phyloP scores from a whole-genome alignment of 1,139 yeast species.

The Geotrichum candidum region DNA sequence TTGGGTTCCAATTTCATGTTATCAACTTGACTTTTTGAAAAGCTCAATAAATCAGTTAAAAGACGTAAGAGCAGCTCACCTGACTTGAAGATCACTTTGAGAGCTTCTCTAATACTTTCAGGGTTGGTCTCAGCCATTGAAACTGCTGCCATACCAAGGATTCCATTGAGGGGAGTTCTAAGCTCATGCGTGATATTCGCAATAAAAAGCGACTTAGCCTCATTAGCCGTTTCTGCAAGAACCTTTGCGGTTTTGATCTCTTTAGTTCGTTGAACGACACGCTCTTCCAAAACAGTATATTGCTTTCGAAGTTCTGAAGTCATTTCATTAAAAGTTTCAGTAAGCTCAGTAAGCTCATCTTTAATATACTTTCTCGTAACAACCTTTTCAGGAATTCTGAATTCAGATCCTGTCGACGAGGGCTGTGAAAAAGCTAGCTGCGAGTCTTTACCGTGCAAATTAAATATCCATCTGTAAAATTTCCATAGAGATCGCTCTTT shows the following conservation, averaged over 20 bases:
- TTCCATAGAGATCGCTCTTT: background rate
- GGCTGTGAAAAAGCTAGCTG: constrained; percentile 7
- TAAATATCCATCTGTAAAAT: background rate
- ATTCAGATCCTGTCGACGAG: constrained; percentile 15
- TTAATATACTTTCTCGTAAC: constrained; percentile 38
- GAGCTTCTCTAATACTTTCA: constrained; percentile 59
- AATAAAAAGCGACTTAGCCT: constrained; percentile 86
- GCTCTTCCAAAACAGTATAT: constrained; percentile 76
- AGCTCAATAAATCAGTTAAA: constrained; percentile 77
- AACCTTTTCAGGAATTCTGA: constrained; percentile 33
- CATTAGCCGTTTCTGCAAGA: constrained; percentile 62
- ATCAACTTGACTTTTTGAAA: constrained; percentile 70
- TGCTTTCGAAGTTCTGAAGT: constrained; percentile 82
- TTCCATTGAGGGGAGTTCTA: constrained; percentile 88
- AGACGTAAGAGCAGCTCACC: constrained; percentile 83
- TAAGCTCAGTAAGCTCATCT: constrained; percentile 84
- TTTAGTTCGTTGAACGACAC: constrained; percentile 78
- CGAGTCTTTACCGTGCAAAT: background rate
- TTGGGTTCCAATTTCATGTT: constrained; percentile 74
- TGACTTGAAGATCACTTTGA: constrained; percentile 74
- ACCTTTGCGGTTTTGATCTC: constrained; percentile 57
- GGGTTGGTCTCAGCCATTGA: constrained; percentile 80
- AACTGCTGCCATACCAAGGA: constrained; percentile 87
- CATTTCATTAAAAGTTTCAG: constrained; percentile 91
- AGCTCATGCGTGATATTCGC: constrained; percentile 92